Evolutionary conservation across 768 basidiomycete species (phyloP).

Genomic region (Lactarius psammicola): DNA sequence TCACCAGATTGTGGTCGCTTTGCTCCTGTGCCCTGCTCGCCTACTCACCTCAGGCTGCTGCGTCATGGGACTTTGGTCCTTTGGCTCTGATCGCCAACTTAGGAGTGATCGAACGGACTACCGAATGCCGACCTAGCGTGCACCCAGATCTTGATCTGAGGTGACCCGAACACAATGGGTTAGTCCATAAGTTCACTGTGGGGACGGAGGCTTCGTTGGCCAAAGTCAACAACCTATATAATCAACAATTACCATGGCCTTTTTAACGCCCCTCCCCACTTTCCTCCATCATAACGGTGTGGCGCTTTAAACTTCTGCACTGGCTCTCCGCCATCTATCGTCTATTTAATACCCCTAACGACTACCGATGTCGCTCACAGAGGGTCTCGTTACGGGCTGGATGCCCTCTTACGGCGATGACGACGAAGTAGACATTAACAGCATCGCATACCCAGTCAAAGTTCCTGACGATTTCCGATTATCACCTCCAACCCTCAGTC

Average conservation of each 20-base stretch:
- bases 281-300: background rate
- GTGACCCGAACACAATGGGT: slow-evolving; percentile 19
- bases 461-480: slow-evolving; percentile 5
- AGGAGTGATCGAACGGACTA: slow-evolving; percentile 23
- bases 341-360: slow-evolving; percentile 24
- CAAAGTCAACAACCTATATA: slow-evolving; percentile 24
- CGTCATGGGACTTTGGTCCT: background rate
- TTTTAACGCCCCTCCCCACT: background rate
- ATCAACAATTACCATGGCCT: background rate
- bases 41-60: background rate
- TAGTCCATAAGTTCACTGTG: slow-evolving; percentile 6
- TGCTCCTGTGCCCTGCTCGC: background rate
- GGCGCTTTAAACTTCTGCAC: background rate
- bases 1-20: background rate
- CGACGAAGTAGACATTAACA: slow-evolving; percentile 25
- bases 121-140: background rate
- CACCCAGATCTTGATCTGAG: slow-evolving; percentile 26
- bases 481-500: slow-evolving; percentile 17
- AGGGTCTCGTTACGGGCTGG: slow-evolving; percentile 28
- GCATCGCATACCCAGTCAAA: slow-evolving; percentile 15
- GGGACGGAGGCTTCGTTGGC: background rate
- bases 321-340: slow-evolving; percentile 6
- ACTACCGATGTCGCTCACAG: slow-evolving; percentile 26
- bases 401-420: slow-evolving; percentile 26
- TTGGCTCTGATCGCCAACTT: slow-evolving; percentile 7